Evolutionary conservation across 2,329 filamentous ascomycete species (phyloP).

Genomic region (Dactylellina sp.): DNA sequence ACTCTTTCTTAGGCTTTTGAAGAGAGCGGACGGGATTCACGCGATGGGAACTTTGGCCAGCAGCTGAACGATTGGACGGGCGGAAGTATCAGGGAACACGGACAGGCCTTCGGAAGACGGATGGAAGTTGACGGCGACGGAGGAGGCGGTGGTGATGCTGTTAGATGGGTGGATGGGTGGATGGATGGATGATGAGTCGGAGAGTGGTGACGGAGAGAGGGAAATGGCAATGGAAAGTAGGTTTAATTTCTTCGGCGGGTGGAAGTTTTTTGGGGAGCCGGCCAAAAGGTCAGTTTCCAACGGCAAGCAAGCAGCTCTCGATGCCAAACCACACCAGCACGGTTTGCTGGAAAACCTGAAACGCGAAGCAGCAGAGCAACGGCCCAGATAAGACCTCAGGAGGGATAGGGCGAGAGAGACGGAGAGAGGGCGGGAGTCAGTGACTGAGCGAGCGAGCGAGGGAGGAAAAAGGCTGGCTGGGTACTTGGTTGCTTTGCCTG

Average conservation of each 20-base stretch:
- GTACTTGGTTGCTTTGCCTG: neutral
- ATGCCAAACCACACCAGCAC: neutral
- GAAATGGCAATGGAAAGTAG: slow-evolving; percentile 34
- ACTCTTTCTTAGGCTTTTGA: too few relatives aligned
- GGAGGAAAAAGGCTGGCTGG: neutral
- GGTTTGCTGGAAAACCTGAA: slow-evolving; percentile 30
- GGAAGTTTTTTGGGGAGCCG: too few relatives aligned
- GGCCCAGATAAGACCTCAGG: slow-evolving; percentile 38
- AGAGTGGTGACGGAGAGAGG: slow-evolving; percentile 22
- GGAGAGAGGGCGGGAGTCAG: slow-evolving; percentile 7
- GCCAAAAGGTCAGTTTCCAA: slow-evolving; percentile 1
- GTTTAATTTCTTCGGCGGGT: neutral
- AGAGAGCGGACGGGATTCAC: neutral
- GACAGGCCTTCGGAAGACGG: neutral
- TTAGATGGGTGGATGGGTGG: slow-evolving; percentile 9
- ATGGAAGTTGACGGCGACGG: slow-evolving; percentile 1
- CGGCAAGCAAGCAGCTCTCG: neutral
- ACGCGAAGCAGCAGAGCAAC: slow-evolving; percentile 31
- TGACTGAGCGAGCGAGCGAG: neutral
- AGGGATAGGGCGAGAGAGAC: neutral
- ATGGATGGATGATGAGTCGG: slow-evolving; percentile 23
- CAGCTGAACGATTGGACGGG: slow-evolving; percentile 5
- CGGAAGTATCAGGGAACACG: neutral
- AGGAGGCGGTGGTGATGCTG: neutral
- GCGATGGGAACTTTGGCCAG: slow-evolving; percentile 5